phyloP scores from a whole-genome alignment of 2,329 filamentous ascomycete genomes.

The Claviceps quebecensis region DNA sequence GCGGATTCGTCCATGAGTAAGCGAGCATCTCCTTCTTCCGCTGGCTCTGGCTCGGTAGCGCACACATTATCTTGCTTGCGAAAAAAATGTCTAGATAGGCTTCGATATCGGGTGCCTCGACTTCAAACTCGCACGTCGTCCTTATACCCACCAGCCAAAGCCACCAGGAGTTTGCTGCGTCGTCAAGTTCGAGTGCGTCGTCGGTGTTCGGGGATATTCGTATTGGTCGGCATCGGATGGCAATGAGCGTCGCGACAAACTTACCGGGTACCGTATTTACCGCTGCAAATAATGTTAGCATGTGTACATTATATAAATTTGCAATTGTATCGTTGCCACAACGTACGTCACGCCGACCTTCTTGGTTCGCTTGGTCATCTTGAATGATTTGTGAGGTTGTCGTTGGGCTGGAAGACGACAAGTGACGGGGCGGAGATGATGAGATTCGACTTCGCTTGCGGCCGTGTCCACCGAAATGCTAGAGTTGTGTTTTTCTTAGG shows the following conservation, averaged over 20 bases:
- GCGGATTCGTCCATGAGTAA: background rate
- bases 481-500: conserved; percentile 29
- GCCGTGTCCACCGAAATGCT: conserved; percentile 19
- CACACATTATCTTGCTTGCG: background rate
- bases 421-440: conserved; percentile 17
- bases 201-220: background rate
- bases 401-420: conserved; percentile 19
- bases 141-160: background rate
- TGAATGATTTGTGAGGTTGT: conserved; percentile 34
- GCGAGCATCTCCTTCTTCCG: background rate
- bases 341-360: conserved; percentile 85
- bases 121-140: background rate
- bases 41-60: background rate
- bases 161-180: background rate
- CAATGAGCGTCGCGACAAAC: conserved; percentile 16
- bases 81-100: background rate
- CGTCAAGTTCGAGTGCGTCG: conserved; percentile 2
- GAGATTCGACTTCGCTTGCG: conserved; percentile 18
- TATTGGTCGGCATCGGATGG: background rate
- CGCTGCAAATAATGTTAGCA: conserved; percentile 23
- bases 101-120: background rate
- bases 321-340: conserved; percentile 5
- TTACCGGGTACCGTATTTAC: conserved; percentile 96
- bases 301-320: conserved; percentile 3
- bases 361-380: conserved; percentile 90